phyloP scores from a whole-genome alignment of 176 grass and related monocot genomes.

The Poa pratensis region DNA sequence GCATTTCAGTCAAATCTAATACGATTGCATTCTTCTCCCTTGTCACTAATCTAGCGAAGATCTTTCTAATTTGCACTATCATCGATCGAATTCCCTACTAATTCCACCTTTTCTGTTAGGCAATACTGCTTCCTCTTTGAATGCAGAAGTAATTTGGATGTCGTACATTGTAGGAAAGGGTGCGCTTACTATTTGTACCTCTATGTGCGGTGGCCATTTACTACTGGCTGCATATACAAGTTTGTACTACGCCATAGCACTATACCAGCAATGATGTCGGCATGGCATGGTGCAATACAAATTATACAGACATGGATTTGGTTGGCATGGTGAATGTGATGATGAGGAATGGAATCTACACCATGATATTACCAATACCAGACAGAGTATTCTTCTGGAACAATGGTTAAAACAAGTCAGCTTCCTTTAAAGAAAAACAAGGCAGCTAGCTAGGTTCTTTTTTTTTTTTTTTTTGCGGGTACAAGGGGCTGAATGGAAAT shows the following conservation, averaged over 20 bases:
- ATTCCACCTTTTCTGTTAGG: neutral
- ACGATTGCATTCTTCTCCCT: too few relatives aligned
- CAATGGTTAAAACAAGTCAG: constrained; percentile 22
- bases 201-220: neutral
- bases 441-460: neutral
- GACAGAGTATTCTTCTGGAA: neutral
- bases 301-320: neutral
- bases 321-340: neutral
- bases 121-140: neutral
- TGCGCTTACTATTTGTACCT: neutral
- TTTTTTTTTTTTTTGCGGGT: too few relatives aligned
- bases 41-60: too few relatives aligned
- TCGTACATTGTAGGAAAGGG: neutral
- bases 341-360: constrained; percentile 23
- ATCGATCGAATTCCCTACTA: neutral
- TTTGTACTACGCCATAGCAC: neutral
- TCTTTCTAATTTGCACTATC: too few relatives aligned
- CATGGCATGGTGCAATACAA: neutral
- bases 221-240: neutral
- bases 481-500: too few relatives aligned
- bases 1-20: too few relatives aligned
- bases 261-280: neutral
- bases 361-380: neutral
- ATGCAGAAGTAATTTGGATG: neutral
- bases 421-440: constrained; percentile 12